A percentile compares a stretch with the other conserved stretches of the same genome.
phyloP scores from a whole-genome alignment of 192 early-diverging fungal genomes.

The Backusella morwellensis region DNA sequence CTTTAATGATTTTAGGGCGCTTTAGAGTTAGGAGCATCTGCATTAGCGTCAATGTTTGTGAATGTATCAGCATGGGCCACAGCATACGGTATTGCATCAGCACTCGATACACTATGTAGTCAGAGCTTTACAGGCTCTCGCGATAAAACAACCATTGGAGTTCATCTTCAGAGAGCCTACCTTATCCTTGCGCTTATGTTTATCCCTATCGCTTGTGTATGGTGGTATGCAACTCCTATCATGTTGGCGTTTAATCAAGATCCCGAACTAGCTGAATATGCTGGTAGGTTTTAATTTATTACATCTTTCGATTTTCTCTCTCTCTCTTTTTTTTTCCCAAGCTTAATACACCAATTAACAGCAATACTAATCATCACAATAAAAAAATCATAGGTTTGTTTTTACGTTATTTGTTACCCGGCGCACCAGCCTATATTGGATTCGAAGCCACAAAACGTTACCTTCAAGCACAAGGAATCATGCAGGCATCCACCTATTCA shows the following conservation, averaged over 20 bases:
- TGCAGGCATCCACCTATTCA: constrained; percentile 78
- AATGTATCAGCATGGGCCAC: constrained; percentile 66
- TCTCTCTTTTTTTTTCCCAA: background rate
- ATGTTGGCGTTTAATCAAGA: constrained; percentile 22
- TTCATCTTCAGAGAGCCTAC: constrained; percentile 58
- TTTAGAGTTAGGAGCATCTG: constrained; percentile 64
- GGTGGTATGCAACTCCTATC: constrained; percentile 23
- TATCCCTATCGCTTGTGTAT: constrained; percentile 26
- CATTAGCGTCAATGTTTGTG: constrained; percentile 73
- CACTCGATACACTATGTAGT: constrained; percentile 75
- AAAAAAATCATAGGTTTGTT: constrained; percentile 38
- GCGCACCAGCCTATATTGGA: constrained; percentile 72
- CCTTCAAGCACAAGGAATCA: constrained; percentile 86
- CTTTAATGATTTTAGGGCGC: constrained; percentile 31
- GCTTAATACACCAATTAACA: background rate
- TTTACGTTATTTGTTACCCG: constrained; percentile 62
- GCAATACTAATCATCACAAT: background rate
- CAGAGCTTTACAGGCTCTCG: constrained; percentile 67
- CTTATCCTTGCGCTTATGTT: constrained; percentile 27
- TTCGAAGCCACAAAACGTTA: constrained; percentile 86
- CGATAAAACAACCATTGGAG: constrained; percentile 62
- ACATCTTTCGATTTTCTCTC: background rate
- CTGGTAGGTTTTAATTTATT: constrained; percentile 12
- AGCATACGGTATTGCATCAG: constrained; percentile 63
- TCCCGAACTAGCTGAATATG: constrained; percentile 21